Percentiles rank a stretch among this genome's conserved stretches.
Conservation (phyloP, 305 asterid genomes). For the Salvia sclarea region DNA sequence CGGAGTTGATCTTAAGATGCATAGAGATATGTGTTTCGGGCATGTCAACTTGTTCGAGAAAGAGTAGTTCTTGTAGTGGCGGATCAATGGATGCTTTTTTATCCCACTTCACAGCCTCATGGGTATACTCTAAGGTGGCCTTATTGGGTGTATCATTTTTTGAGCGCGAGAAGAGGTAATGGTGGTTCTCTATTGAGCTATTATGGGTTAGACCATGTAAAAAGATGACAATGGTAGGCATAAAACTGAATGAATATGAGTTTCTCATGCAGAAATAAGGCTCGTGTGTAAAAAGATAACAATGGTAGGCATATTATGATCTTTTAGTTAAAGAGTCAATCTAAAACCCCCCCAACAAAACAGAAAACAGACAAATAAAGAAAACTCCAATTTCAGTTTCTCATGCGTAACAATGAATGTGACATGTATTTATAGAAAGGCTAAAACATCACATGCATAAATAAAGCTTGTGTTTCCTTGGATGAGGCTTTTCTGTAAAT, state of each 20-base stretch:
- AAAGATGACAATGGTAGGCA: too few relatives aligned
- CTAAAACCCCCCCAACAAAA: too few relatives aligned
- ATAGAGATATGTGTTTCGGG: slow-evolving; percentile 61
- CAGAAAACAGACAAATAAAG: too few relatives aligned
- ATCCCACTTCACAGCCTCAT: slow-evolving; percentile 71
- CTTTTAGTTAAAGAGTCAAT: too few relatives aligned
- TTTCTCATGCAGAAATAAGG: too few relatives aligned
- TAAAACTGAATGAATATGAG: too few relatives aligned
- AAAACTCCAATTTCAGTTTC: too few relatives aligned
- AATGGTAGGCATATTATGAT: too few relatives aligned
- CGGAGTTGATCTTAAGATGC: slow-evolving; percentile 65
- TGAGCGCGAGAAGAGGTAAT: slow-evolving; percentile 84
- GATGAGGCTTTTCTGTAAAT: background rate
- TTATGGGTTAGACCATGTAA: too few relatives aligned
- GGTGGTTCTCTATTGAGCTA: background rate
- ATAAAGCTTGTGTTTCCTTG: background rate
- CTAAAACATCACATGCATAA: background rate
- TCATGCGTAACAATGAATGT: background rate
- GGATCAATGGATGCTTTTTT: slow-evolving; percentile 53
- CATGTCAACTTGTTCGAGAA: slow-evolving; percentile 46
- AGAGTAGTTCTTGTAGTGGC: slow-evolving; percentile 43
- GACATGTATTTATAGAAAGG: background rate
- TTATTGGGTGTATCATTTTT: slow-evolving; percentile 82
- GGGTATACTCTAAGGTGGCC: slow-evolving; percentile 91
- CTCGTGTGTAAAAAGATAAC: too few relatives aligned